Evolutionary conservation across 31 red algal genomes (phyloP).

Genomic region (Endocladia muricata): DNA sequence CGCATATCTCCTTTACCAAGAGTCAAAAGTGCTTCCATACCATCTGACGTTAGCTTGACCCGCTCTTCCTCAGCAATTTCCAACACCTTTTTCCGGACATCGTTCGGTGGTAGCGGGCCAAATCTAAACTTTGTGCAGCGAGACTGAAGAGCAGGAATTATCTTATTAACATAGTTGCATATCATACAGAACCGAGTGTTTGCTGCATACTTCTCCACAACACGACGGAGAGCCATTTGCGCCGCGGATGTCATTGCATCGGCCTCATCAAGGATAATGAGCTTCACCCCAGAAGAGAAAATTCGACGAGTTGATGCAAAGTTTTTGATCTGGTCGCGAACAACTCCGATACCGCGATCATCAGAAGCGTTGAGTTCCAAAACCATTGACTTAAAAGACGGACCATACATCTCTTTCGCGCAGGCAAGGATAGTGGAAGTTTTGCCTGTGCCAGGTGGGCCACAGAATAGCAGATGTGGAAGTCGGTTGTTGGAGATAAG

Average conservation of each 20-base stretch:
- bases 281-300: slow-evolving; percentile 79
- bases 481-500: slow-evolving; percentile 80
- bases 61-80: slow-evolving; percentile 77
- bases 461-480: slow-evolving; percentile 96
- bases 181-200: slow-evolving; percentile 94
- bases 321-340: slow-evolving; percentile 95
- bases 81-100: slow-evolving; percentile 56
- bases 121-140: slow-evolving; percentile 97
- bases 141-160: slow-evolving; percentile 99
- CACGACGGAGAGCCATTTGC: slow-evolving; percentile 90
- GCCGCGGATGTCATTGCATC: slow-evolving; percentile 95
- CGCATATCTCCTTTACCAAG: slow-evolving; percentile 95
- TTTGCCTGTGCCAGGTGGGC: slow-evolving; percentile 97
- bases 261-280: slow-evolving; percentile 95
- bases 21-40: slow-evolving; percentile 66
- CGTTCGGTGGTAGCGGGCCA: slow-evolving; percentile 66
- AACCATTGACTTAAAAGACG: slow-evolving; percentile 73
- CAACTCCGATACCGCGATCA: slow-evolving; percentile 94
- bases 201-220: slow-evolving; percentile 87
- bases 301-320: slow-evolving; percentile 91
- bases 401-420: slow-evolving; percentile 93
- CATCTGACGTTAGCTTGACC: slow-evolving; percentile 63
- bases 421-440: slow-evolving; percentile 92
- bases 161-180: slow-evolving; percentile 99
- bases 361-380: slow-evolving; percentile 98